These are phyloP conservation scores for Ustilago loliicola DNA, from an alignment of 1,284 basidiomycete species.

Conservation along the genomic window DNA sequence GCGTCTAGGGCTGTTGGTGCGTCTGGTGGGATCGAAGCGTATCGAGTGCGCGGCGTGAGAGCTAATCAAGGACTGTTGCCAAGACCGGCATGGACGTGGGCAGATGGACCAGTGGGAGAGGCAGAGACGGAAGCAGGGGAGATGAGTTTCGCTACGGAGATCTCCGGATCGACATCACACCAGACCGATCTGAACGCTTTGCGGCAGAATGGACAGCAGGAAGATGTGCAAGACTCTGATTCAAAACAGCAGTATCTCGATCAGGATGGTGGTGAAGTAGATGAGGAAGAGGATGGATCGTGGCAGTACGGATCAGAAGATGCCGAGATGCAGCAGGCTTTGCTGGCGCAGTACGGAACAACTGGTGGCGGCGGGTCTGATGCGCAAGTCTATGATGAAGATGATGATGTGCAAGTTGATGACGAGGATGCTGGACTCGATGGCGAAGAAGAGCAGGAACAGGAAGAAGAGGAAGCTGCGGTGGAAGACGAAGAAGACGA, in stretches of 20 bases:
- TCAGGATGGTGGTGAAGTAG: not conserved
- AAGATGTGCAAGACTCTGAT: constrained; percentile 2
- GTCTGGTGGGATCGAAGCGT: constrained; percentile 18
- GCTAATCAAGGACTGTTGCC: constrained; percentile 32
- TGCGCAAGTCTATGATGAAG: not conserved
- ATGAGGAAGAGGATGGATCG: constrained; percentile 7
- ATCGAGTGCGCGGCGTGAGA: constrained; percentile 29
- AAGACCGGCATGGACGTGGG: constrained; percentile 27
- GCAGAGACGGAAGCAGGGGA: not conserved
- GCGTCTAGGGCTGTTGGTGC: constrained; percentile 15
- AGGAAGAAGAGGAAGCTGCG: constrained; percentile 11
- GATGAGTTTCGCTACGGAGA: constrained; percentile 11
- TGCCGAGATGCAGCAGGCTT: constrained; percentile 25
- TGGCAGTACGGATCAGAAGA: constrained; percentile 16
- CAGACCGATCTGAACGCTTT: constrained; percentile 6
- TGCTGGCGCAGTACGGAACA: constrained; percentile 23
- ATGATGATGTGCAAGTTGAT: not conserved
- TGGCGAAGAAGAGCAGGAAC: constrained; percentile 3
- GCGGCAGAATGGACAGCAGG: not conserved
- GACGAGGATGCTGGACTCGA: constrained; percentile 17
- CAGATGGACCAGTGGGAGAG: constrained; percentile 3
- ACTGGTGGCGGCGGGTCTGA: not conserved
- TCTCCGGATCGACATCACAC: constrained; percentile 12
- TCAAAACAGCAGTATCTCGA: constrained; percentile 2
- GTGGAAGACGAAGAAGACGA: constrained; percentile 23